Conservation (phyloP, 495 filamentous ascomycete species). For the Talaromyces thailandensis region DNA sequence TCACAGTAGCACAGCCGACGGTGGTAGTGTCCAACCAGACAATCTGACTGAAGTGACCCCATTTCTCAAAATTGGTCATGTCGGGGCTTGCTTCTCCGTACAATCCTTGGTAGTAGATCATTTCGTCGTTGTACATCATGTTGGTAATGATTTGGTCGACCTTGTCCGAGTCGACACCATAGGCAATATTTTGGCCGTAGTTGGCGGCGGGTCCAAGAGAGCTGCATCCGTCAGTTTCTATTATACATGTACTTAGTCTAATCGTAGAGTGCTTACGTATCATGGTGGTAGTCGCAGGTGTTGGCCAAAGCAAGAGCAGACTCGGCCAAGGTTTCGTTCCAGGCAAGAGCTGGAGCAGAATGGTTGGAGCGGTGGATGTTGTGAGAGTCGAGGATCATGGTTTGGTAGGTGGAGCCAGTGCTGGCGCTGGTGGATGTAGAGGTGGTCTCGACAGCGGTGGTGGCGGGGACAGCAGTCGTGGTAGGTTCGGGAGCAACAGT, state of each 20-base stretch:
- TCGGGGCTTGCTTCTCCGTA: slow-evolving; percentile 39
- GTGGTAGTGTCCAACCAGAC: slow-evolving; percentile 67
- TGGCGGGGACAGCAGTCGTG: slow-evolving; percentile 17
- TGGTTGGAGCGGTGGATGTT: slow-evolving; percentile 83
- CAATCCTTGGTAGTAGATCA: slow-evolving; percentile 33
- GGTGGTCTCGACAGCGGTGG: slow-evolving; percentile 12
- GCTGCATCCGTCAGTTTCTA: slow-evolving; percentile 13
- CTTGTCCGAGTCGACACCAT: slow-evolving; percentile 31
- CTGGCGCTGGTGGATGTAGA: slow-evolving; percentile 8
- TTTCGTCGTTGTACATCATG: slow-evolving; percentile 79
- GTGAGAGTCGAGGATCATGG: slow-evolving; percentile 57
- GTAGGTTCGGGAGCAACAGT: not conserved
- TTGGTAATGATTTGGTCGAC: slow-evolving; percentile 60
- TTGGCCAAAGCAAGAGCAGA: slow-evolving; percentile 46
- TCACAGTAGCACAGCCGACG: slow-evolving; percentile 64
- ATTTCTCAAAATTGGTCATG: slow-evolving; percentile 55
- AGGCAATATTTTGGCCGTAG: slow-evolving; percentile 84
- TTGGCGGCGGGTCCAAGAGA: slow-evolving; percentile 42
- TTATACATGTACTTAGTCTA: not conserved
- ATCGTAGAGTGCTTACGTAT: slow-evolving; percentile 53
- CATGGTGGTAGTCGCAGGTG: slow-evolving; percentile 64
- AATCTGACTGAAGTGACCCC: slow-evolving; percentile 87
- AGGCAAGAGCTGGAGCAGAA: slow-evolving; percentile 54
- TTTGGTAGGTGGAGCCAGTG: slow-evolving; percentile 30
- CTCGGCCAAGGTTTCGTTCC: slow-evolving; percentile 50